Conservation (phyloP, 108 stramenopile genomes). For the Pseudonitzschia pungens region DNA sequence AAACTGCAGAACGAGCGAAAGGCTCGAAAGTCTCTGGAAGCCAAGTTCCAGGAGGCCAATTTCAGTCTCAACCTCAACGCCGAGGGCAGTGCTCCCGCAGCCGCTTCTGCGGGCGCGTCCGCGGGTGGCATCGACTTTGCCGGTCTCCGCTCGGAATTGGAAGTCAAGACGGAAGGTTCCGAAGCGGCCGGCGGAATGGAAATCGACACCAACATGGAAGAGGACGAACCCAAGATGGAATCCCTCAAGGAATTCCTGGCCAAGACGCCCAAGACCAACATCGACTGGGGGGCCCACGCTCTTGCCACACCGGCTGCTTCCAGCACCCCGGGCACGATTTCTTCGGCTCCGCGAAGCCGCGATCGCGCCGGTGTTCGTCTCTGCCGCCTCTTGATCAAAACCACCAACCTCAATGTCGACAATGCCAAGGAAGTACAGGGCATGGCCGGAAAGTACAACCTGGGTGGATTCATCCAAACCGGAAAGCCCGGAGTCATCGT, state of each 20-base stretch:
- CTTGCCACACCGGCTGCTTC: conserved; percentile 11
- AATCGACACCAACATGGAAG: conserved; percentile 29
- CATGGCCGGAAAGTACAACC: conserved; percentile 52
- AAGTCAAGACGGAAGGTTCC: conserved; percentile 23
- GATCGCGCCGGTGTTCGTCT: conserved; percentile 43
- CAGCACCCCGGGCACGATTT: background rate
- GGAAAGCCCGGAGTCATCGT: conserved; percentile 66
- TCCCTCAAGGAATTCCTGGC: conserved; percentile 45
- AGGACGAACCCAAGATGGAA: conserved; percentile 36
- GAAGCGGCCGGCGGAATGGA: conserved; percentile 4
- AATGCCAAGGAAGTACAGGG: conserved; percentile 32
- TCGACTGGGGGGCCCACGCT: conserved; percentile 34
- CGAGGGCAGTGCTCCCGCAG: conserved; percentile 4
- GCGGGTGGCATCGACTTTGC: conserved; percentile 38
- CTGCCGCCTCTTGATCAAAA: conserved; percentile 32
- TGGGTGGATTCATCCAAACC: conserved; percentile 64
- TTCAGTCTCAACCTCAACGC: conserved; percentile 26
- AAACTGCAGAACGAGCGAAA: conserved; percentile 41
- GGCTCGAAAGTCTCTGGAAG: conserved; percentile 28
- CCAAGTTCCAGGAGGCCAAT: conserved; percentile 14
- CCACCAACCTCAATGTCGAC: conserved; percentile 15
- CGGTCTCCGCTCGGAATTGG: conserved; percentile 23
- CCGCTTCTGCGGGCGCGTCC: background rate
- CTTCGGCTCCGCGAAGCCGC: conserved; percentile 23
- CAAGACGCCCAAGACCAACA: conserved; percentile 39